These are phyloP conservation scores for Lipomyces japonicus DNA, from an alignment of 805 yeast species.

Conservation along the genomic window DNA sequence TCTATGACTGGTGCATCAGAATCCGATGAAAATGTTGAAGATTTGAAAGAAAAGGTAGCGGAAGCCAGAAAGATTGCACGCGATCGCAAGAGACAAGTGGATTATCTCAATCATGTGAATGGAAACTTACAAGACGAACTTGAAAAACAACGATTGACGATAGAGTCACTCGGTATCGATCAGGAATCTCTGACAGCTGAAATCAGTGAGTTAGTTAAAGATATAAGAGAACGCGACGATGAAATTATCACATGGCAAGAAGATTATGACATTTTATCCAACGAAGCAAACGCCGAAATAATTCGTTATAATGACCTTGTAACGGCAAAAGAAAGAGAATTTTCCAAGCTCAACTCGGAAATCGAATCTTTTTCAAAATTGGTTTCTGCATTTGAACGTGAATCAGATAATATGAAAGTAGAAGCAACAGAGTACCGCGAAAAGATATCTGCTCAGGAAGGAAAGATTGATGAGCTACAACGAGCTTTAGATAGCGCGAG, in stretches of 20 bases:
- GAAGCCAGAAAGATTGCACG: slow-evolving; percentile 23
- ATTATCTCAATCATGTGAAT: slow-evolving; percentile 22
- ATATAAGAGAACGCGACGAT: slow-evolving; percentile 16
- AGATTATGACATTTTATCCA: slow-evolving; percentile 22
- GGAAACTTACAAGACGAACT: slow-evolving; percentile 21
- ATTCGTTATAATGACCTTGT: slow-evolving; percentile 16
- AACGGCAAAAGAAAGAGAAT: slow-evolving; percentile 14
- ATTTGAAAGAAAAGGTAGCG: slow-evolving; percentile 16
- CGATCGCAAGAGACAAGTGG: slow-evolving; percentile 26
- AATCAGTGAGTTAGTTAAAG: slow-evolving; percentile 10
- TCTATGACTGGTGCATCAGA: slow-evolving; percentile 4
- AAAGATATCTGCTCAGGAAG: slow-evolving; percentile 8
- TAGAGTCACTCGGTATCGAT: slow-evolving; percentile 13
- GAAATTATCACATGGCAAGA: slow-evolving; percentile 27
- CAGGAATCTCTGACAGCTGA: slow-evolving; percentile 14
- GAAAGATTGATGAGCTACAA: slow-evolving; percentile 1
- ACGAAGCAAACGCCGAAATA: slow-evolving; percentile 24
- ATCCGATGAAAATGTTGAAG: slow-evolving; percentile 15
- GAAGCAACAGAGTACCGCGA: slow-evolving; percentile 5
- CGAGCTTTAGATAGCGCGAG: not conserved
- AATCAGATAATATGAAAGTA: slow-evolving; percentile 11
- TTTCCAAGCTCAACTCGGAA: slow-evolving; percentile 11
- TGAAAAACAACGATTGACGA: slow-evolving; percentile 11
- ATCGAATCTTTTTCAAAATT: slow-evolving; percentile 13
- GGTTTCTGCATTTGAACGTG: slow-evolving; percentile 17